Evolutionary conservation across 2,329 filamentous ascomycete species (phyloP), one percentile per base, ranked within the genome.

Genomic region (Dactylellina drechsleri): DNA sequence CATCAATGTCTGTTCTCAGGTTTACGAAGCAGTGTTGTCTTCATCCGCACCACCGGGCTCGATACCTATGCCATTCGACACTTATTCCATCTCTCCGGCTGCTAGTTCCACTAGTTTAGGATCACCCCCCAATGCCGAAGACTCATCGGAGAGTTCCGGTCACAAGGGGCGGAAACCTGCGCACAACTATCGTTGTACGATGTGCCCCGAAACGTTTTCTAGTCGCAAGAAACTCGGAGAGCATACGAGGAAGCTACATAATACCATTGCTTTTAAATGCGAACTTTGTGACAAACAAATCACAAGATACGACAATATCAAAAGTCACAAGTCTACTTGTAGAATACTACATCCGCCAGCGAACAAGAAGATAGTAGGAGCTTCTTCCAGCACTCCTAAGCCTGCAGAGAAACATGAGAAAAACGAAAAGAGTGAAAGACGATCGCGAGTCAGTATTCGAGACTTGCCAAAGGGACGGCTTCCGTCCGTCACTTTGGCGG

Each of bases 241-340:
- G 2, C 61, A 65, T 18, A 65, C 49, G 23, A 15, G 18, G 15
- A 16, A 49, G 8, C 8, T 8, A 4, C 61, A 65, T 40, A 15
- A 40, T 2, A 47, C 47, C 15, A 40, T 23, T 12, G 61, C 16
- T 12, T 65, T 65, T 40, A 56, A 57, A 20, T 65, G 61, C 20
- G 50, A 49, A 12, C 7, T 31, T 15, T 65, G 61, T n/a, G 61
- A 53, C 31, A 65, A 12, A 2, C 23, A 26, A 31, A 40, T 53
- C 36, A 36, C 61, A 18, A 65, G 61, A 28, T 43, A 65, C n/a
- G 61, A 65, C 23, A 65, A 65, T 20, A 26, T 65, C 5, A n/a
- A 47, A 18, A 49, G 18, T 28, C 61, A 65, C 16, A n/a, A 57
- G 4, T 23, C 26, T 16, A 20, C 36, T 23, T 65, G 61, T 20